Evolutionary conservation across 305 asterid species (phyloP).

Genomic region (Fraxinus sp.): DNA sequence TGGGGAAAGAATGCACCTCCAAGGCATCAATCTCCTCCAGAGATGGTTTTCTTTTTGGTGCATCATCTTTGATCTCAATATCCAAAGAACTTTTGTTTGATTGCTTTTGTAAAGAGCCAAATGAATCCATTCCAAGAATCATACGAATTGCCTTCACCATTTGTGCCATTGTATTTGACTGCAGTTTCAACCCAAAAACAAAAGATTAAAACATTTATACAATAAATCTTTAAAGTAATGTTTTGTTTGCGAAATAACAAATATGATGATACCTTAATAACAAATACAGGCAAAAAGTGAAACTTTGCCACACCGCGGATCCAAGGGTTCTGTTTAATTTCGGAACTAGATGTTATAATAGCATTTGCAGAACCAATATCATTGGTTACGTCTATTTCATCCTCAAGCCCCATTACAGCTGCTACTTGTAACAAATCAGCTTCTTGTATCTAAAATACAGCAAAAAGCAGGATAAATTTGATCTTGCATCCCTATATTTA

Average conservation of each 20-base stretch:
- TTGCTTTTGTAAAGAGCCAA: constrained; percentile 44
- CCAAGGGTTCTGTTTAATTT: constrained; percentile 91
- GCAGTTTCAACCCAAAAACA: constrained; percentile 29
- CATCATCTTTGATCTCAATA: constrained; percentile 83
- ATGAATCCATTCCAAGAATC: constrained; percentile 79
- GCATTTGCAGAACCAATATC: constrained; percentile 82
- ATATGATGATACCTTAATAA: constrained; percentile 65
- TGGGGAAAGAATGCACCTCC: constrained; percentile 52
- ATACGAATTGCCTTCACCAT: constrained; percentile 91
- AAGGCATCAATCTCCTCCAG: constrained; percentile 97
- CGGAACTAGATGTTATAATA: constrained; percentile 68
- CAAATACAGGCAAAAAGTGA: constrained; percentile 80
- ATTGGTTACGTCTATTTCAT: constrained; percentile 71
- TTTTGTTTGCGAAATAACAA: constrained; percentile 11
- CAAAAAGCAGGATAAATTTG: constrained; percentile 14
- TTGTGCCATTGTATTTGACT: constrained; percentile 94
- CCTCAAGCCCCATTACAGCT: constrained; percentile 88
- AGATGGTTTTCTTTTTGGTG: constrained; percentile 79
- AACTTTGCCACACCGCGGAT: constrained; percentile 89
- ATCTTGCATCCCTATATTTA: constrained; percentile 11
- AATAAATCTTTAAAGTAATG: constrained; percentile 1
- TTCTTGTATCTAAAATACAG: constrained; percentile 69
- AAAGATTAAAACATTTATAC: constrained; percentile 10
- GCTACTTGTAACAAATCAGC: constrained; percentile 87
- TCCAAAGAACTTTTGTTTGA: constrained; percentile 42